A percentile compares a stretch with the other conserved stretches of the same genome.
phyloP scores from a whole-genome alignment of 176 grass and related monocot genomes.

The Tillandsia fasciculata region DNA sequence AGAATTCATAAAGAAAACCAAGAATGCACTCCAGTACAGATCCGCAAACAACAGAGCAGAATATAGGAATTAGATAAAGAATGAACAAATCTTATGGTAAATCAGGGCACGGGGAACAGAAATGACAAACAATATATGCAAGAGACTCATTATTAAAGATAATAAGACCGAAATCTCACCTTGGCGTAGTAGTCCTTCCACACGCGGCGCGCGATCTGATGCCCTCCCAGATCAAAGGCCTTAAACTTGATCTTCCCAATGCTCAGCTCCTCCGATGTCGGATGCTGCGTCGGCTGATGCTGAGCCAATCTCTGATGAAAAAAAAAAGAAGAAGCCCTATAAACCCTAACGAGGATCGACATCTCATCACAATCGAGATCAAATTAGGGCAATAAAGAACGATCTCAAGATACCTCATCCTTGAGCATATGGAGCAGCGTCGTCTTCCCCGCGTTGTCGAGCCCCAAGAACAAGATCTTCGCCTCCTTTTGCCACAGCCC shows the following conservation, averaged over 20 bases:
- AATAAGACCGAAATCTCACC: slow-evolving; percentile 7
- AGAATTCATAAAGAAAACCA: not conserved
- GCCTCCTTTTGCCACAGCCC: slow-evolving; percentile 57
- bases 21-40: not conserved
- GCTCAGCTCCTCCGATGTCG: slow-evolving; percentile 56
- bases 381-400: not conserved
- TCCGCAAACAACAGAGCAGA: not conserved
- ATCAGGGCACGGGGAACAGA: not conserved
- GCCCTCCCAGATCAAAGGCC: slow-evolving; percentile 51
- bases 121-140: not conserved
- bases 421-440: slow-evolving; percentile 52
- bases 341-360: slow-evolving; percentile 3
- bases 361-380: not conserved
- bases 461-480: slow-evolving; percentile 56
- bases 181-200: slow-evolving; percentile 59
- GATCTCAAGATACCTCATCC: slow-evolving; percentile 27
- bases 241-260: slow-evolving; percentile 63
- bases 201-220: slow-evolving; percentile 60
- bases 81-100: not conserved
- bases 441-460: slow-evolving; percentile 58
- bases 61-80: not conserved
- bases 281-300: slow-evolving; percentile 64
- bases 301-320: slow-evolving; percentile 34
- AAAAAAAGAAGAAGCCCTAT: too few species aligned
- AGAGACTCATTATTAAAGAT: not conserved